Evolutionary conservation across 2,329 filamentous ascomycete genomes (phyloP), one percentile per base, ranked within the genome.

Genomic region (Arthrobotrys iridis): DNA sequence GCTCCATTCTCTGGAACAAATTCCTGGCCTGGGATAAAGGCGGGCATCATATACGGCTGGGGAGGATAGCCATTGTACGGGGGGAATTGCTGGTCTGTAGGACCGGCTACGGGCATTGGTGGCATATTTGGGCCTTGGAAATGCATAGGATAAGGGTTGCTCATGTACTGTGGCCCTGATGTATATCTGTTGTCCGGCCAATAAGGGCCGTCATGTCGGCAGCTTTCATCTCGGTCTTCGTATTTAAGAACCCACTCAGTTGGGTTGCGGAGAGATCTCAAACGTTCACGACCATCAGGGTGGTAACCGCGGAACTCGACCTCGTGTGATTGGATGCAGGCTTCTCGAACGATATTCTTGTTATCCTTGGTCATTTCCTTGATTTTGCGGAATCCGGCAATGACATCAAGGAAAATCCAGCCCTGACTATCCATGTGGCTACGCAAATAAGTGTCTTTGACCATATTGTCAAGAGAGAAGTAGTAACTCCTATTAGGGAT

Each of bases 351-450:
- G 65, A 93, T 82, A 40, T 92, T 89, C 68, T 90, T 84, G 58
- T 75, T 75, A 70, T 97, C 90, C 58, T 88, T 87, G 0, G 90
- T 91, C 28, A 96, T 83, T 26, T 87, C 84, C 82, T 89, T 90
- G 81, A 96, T 90, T 72, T 95, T 90, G 82, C 92, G 93, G 85
- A 99, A 99, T n/a, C 86, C 87, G 20, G 91, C 87, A 78, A 99
- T 90, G 71, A 97, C 87, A 33, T 87, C 86, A 59, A 99, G 84
- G 58, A 88, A 89, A 11, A 97, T 93, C 80, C 93, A 98, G 15
- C 95, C 95, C 82, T 98, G 92, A 0, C 91, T 92, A 81, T 99
- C 94, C 95, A 99, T 98, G 79, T 93, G 90, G 80, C 88, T 89
- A 68, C 95, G 90, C 72, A 99, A 86, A 82, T 89, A 98, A 80